Percentiles rank a stretch among this genome's conserved stretches.
These are phyloP conservation scores for Aphanomyces invadans DNA, from an alignment of 352 stramenopile genomes.

Conservation along the genomic window DNA sequence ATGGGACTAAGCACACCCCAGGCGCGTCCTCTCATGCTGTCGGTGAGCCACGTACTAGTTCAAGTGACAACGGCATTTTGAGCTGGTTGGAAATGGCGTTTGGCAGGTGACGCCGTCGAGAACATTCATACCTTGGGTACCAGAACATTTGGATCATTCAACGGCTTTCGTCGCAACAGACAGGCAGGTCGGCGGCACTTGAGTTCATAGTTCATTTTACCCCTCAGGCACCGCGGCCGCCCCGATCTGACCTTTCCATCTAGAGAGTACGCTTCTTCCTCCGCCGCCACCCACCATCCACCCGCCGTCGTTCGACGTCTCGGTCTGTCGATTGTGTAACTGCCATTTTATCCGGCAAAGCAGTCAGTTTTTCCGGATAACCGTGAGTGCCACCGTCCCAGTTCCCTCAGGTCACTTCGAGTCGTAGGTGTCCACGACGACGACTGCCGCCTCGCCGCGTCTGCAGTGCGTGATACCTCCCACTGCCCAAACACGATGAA, in stretches of 20 bases:
- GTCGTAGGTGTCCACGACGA: slow-evolving; percentile 4
- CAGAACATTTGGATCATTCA: neutral
- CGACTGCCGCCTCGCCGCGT: neutral
- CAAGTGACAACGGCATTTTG: neutral
- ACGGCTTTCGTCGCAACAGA: neutral
- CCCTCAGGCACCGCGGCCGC: neutral
- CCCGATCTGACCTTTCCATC: neutral
- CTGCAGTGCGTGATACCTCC: neutral
- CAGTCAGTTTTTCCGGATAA: slow-evolving; percentile 3
- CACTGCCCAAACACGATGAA: slow-evolving; percentile 7
- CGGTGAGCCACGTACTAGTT: no score
- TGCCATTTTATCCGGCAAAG: slow-evolving; percentile 5
- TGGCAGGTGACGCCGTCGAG: neutral
- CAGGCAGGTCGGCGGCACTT: neutral
- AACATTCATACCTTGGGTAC: neutral
- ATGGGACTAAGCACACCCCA: no score
- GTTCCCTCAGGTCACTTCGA: slow-evolving; percentile 3
- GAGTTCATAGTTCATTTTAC: neutral
- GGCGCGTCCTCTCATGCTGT: no score
- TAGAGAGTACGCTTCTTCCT: neutral
- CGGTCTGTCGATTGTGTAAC: neutral
- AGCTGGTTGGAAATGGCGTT: neutral
- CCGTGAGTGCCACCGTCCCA: neutral
- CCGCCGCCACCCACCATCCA: neutral
- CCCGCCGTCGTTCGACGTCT: neutral